Evolutionary conservation across 306 rosid species (phyloP).

Genomic region (Acmispon strigosus): DNA sequence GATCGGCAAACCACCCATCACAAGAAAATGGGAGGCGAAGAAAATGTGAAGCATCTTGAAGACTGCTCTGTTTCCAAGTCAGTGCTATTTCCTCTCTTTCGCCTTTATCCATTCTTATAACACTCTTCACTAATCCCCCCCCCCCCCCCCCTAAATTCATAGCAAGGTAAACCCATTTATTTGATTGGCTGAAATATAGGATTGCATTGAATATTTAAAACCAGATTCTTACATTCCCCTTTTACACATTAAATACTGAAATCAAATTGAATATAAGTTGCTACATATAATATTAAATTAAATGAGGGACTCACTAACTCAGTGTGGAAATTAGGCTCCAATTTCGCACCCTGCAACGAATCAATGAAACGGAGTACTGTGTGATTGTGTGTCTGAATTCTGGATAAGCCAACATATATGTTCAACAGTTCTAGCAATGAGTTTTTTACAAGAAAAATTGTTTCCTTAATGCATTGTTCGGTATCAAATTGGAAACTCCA

Average conservation of each 20-base stretch:
- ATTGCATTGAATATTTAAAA: not conserved
- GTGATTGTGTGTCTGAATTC: not conserved
- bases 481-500: not conserved
- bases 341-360: not conserved
- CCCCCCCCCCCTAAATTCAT: not conserved
- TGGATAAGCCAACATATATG: not conserved
- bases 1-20: not conserved
- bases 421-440: not conserved
- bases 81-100: conserved; percentile 4
- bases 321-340: not conserved
- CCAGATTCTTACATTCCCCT: not conserved
- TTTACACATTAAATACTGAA: not conserved
- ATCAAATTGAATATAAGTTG: not conserved
- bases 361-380: not conserved
- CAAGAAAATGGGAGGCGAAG: conserved; percentile 56
- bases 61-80: conserved; percentile 91
- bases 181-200: not conserved
- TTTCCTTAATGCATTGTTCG: not conserved
- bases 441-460: not conserved
- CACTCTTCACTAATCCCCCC: not conserved
- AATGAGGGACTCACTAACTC: too few relatives aligned
- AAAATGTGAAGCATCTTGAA: conserved; percentile 69
- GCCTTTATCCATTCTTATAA: not conserved
- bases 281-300: not conserved
- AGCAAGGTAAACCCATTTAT: not conserved